Percentiles rank a stretch among this genome's conserved stretches.
Evolutionary conservation across 352 stramenopile species (phyloP).

Genomic region (Aphanomyces astaci): DNA sequence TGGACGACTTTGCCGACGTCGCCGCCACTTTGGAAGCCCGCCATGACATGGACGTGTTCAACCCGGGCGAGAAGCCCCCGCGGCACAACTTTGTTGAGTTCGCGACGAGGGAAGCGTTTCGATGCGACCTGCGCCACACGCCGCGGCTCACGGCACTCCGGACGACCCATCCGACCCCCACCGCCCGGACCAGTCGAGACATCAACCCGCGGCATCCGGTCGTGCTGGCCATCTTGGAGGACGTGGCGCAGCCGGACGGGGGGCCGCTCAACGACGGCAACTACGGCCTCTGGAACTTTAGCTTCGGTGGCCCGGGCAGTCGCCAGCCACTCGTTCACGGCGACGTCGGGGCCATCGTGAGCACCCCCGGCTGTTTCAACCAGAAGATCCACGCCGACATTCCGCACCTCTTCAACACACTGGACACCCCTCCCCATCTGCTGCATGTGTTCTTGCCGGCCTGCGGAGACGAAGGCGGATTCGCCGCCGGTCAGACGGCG

Average conservation of each 20-base stretch:
- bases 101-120: slow-evolving; percentile 14
- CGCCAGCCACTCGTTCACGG: slow-evolving; percentile 8
- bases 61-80: slow-evolving; percentile 18
- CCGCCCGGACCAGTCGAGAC: not conserved
- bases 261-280: slow-evolving; percentile 5
- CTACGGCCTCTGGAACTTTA: slow-evolving; percentile 20
- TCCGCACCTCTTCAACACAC: slow-evolving; percentile 18
- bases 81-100: slow-evolving; percentile 20
- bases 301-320: slow-evolving; percentile 1
- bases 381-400: slow-evolving; percentile 21
- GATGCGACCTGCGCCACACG: slow-evolving; percentile 14
- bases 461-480: not conserved
- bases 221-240: slow-evolving; percentile 5
- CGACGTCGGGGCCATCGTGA: slow-evolving; percentile 9
- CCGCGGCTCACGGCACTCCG: slow-evolving; percentile 2
- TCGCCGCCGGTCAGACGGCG: slow-evolving; percentile 7
- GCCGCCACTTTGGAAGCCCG: not conserved
- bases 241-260: slow-evolving; percentile 12
- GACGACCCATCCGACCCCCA: not conserved
- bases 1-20: slow-evolving; percentile 7
- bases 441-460: slow-evolving; percentile 14
- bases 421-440: slow-evolving; percentile 9
- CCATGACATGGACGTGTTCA: slow-evolving; percentile 23
- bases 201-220: slow-evolving; percentile 19
- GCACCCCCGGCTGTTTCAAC: slow-evolving; percentile 13